Evolutionary conservation across 345 rosid species (phyloP), one percentile per base, ranked within the genome.

Genomic region (Brassica carinata): DNA sequence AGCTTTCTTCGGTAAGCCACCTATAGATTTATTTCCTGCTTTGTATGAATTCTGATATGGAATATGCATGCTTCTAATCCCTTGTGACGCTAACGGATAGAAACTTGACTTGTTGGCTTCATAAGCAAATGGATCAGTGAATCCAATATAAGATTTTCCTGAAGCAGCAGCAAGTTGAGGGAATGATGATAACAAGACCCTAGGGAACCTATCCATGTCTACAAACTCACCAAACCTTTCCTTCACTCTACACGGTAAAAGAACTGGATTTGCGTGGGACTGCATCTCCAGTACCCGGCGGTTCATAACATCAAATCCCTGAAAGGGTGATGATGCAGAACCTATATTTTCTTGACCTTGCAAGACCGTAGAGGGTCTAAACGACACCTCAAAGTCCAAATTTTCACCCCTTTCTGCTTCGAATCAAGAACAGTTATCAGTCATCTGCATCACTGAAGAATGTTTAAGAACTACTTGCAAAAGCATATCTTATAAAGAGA

Each of bases 301-400:
- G 89, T 86, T 90, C 74, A 75, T 80, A 68, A 85, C 85, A 87
- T 87, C 96, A 82, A 81, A 58, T 17, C 95, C 87, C 13, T 83
- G 87, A 43, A 88, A 43, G 78, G 97, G 84, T 77, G 95, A 90
- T 61, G 85, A 90, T 61, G 85, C 84, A 33, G 88, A 94, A 90
- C 90, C 89, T 80, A 81, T 68, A 86, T 91, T 94, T 94, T 94
- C 98, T 94, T 94, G 98, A 94, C 98, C 98, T 92, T 92, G 98
- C 97, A 94, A 94, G 97, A 94, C 97, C 98, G 92, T 91, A 85
- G 97, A 94, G 94, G 95, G 89, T 87, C 92, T 84, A 59, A 87
- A 59, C 15, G 94, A 91, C 77, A 86, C 98, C 92, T 91, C 94
- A 82, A 91, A 92, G 96, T 90, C 97, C 87, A 88, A 78, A 86